Evolutionary conservation across 139 green algal species (phyloP), one percentile per base, ranked within the genome.

Genomic region (Asterochloris sp.): DNA sequence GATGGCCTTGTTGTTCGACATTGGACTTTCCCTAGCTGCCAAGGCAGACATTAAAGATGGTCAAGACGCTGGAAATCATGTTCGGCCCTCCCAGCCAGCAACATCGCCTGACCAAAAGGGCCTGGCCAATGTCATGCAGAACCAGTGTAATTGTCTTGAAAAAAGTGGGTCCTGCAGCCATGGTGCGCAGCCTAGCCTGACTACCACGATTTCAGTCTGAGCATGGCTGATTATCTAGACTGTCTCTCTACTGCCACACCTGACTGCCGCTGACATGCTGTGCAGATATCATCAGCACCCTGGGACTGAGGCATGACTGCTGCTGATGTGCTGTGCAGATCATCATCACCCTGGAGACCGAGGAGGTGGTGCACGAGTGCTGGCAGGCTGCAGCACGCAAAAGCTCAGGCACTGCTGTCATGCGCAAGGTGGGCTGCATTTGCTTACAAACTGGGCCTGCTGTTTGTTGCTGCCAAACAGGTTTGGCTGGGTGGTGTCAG

Each of bases 261-360:
- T 23, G 38, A 54, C 38, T 75, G 80, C 1, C 29, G 23, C 54
- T 27, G 11, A 16, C 69, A 68, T 86, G 78, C 62, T 24, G 62
- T 88, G 8, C 82, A 92, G 82, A n/a, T n/a, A 89, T 94, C 66
- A 64, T 87, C 1, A 85, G 92, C 21, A 81, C 93, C 77, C 83
- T 95, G 29, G 91, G 74, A 91, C 85, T 6, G 89, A 95, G 81
- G 91, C n/a, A n/a, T n/a, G n/a, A n/a, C n/a, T 75, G 80, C 1
- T 63, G 23, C 54, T 27, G 11, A 16, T 74, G 68, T 86, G 78
- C 62, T 24, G 62, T 88, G 8, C 82, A 92, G 82, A 89, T 94
- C 66, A 64, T 87, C 1, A 85, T 93, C 21, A 81, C 93, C 77
- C 83, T 95, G 29, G 91, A 95, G 74, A 91, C 85, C 1, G 89